phyloP scores from a whole-genome alignment of 2,329 filamentous ascomycete species.

The Paradendryphiella salina region DNA sequence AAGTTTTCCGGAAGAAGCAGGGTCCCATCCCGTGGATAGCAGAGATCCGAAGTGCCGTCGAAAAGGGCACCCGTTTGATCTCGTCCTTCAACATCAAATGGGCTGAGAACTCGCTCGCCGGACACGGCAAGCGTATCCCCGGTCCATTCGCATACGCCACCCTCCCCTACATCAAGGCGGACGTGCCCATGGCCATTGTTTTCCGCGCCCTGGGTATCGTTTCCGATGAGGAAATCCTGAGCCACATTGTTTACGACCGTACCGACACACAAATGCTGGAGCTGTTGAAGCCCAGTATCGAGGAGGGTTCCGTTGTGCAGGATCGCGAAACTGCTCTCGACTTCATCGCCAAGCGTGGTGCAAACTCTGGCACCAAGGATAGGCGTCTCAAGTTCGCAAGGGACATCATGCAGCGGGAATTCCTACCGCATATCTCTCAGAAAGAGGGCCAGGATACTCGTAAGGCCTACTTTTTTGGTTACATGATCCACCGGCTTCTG shows the following conservation, averaged over 20 bases:
- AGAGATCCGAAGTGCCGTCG: conserved; percentile 93
- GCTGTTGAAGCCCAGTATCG: conserved; percentile 94
- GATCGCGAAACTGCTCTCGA: conserved; percentile 92
- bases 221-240: conserved; percentile 95
- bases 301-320: conserved; percentile 95
- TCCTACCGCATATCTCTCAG: conserved; percentile 94
- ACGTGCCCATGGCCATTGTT: conserved; percentile 91
- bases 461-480: conserved; percentile 97
- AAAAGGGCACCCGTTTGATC: conserved; percentile 93
- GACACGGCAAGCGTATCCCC: conserved; percentile 73
- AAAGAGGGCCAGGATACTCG: conserved; percentile 90
- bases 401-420: conserved; percentile 96
- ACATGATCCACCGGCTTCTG: conserved; percentile 96
- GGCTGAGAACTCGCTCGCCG: conserved; percentile 78
- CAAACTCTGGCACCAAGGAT: conserved; percentile 73
- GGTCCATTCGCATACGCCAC: conserved; percentile 89
- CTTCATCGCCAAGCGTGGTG: conserved; percentile 91
- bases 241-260: conserved; percentile 95
- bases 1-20: conserved; percentile 99
- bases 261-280: conserved; percentile 97
- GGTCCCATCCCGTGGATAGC: conserved; percentile 91
- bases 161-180: conserved; percentile 89
- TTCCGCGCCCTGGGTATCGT: conserved; percentile 95
- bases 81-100: conserved; percentile 91
- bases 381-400: conserved; percentile 90